These are phyloP conservation scores for Clavariopsis aquatica DNA, from an alignment of 495 filamentous ascomycete genomes.

Conservation along the genomic window DNA sequence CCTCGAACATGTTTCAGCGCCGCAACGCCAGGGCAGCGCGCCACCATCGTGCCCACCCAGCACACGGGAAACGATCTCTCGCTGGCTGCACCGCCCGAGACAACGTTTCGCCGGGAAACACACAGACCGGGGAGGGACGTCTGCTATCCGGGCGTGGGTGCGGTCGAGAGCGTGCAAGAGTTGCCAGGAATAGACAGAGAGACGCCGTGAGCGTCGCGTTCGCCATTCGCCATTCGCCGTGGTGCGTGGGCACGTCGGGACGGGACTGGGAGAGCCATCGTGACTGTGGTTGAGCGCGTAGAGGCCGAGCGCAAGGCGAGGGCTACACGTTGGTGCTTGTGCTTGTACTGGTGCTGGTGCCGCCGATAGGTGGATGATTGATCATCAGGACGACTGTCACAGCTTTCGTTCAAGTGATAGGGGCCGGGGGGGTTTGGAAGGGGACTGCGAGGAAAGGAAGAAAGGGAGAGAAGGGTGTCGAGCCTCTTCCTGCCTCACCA, in stretches of 20 bases:
- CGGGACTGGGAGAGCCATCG: too few species aligned
- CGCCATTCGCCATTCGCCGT: not conserved
- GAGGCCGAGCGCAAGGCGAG: not conserved
- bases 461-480: too few species aligned
- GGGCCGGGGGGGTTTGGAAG: not conserved
- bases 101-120: not conserved
- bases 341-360: too few species aligned
- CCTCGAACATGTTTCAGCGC: constrained; percentile 4
- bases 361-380: too few species aligned
- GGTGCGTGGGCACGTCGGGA: too few species aligned
- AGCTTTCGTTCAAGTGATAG: too few species aligned
- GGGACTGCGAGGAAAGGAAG: too few species aligned
- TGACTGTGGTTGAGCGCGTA: not conserved
- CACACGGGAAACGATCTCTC: not conserved
- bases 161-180: not conserved
- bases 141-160: not conserved
- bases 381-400: too few species aligned
- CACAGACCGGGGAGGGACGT: not conserved
- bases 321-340: too few species aligned
- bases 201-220: not conserved
- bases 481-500: not conserved
- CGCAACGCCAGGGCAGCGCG: not conserved
- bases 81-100: not conserved
- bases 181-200: not conserved
- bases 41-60: not conserved